Conservation (phyloP, 116 monocot species). For the Trichopus zeylanicus region DNA sequence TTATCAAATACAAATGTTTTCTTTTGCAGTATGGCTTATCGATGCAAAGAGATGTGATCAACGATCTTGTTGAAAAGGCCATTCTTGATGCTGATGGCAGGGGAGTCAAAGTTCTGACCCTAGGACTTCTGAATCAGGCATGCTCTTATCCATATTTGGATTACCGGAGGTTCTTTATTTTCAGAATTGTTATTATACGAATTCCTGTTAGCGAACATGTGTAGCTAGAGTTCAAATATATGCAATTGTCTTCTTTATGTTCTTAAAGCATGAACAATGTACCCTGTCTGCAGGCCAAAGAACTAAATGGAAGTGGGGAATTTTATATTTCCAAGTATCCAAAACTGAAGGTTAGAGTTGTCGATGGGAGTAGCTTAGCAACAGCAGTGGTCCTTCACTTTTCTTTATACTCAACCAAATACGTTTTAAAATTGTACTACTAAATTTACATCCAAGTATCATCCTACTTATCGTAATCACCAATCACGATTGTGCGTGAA, state of each 20-base stretch:
- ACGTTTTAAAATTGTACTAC: too few relatives aligned
- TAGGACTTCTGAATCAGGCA: conserved; percentile 63
- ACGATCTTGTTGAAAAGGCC: conserved; percentile 52
- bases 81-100: conserved; percentile 51
- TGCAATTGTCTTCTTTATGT: too few relatives aligned
- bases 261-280: too few relatives aligned
- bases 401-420: too few relatives aligned
- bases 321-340: conserved; percentile 64
- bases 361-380: conserved; percentile 82
- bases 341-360: conserved; percentile 61
- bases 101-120: conserved; percentile 57
- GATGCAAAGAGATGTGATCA: conserved; percentile 47
- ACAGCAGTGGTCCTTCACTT: conserved; percentile 65
- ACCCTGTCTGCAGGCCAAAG: conserved; percentile 49
- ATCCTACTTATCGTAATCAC: too few relatives aligned
- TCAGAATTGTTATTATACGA: not conserved
- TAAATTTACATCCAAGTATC: too few relatives aligned
- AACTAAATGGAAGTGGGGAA: conserved; percentile 64
- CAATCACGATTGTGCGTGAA: too few relatives aligned
- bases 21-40: conserved; percentile 38
- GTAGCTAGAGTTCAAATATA: too few relatives aligned
- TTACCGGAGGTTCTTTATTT: too few relatives aligned
- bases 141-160: not conserved
- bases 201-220: too few relatives aligned
- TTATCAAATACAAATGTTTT: not conserved